Evolutionary conservation across 331 rosid genomes (phyloP).

Genomic region (Acacia pycnantha): DNA sequence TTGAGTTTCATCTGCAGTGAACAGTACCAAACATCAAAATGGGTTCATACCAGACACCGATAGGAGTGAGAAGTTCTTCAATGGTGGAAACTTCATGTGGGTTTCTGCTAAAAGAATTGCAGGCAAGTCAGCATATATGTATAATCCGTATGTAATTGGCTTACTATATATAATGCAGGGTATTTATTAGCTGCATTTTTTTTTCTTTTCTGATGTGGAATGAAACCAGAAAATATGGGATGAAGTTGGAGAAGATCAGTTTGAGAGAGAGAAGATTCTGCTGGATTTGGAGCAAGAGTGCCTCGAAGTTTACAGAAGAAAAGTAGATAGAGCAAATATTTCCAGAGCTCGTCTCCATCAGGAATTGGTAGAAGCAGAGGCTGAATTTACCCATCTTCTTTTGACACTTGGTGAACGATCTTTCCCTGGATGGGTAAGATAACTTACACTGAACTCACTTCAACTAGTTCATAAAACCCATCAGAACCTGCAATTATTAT

Average conservation of each 20-base stretch:
- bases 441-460: conserved; percentile 21
- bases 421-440: conserved; percentile 88
- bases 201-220: not conserved
- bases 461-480: conserved; percentile 18
- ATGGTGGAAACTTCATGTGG: conserved; percentile 90
- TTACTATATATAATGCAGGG: not conserved
- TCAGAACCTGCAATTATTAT: conserved; percentile 24
- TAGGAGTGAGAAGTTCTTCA: conserved; percentile 66
- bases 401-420: conserved; percentile 90
- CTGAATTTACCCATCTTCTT: conserved; percentile 94
- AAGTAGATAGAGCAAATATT: conserved; percentile 83
- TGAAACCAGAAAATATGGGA: conserved; percentile 84
- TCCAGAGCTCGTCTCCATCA: conserved; percentile 92
- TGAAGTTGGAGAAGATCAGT: conserved; percentile 93
- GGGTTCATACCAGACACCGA: conserved; percentile 77
- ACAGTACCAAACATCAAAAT: conserved; percentile 39
- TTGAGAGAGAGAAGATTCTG: conserved; percentile 84
- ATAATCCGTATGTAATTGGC: conserved; percentile 5
- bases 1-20: conserved; percentile 32
- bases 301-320: conserved; percentile 75
- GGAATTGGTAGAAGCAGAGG: conserved; percentile 95
- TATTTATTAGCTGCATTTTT: conserved; percentile 21
- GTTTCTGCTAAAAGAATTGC: conserved; percentile 86
- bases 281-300: conserved; percentile 92
- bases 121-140: conserved; percentile 51